phyloP scores from a whole-genome alignment of 148 eudicot species.

The Rhododendron williamsianum region DNA sequence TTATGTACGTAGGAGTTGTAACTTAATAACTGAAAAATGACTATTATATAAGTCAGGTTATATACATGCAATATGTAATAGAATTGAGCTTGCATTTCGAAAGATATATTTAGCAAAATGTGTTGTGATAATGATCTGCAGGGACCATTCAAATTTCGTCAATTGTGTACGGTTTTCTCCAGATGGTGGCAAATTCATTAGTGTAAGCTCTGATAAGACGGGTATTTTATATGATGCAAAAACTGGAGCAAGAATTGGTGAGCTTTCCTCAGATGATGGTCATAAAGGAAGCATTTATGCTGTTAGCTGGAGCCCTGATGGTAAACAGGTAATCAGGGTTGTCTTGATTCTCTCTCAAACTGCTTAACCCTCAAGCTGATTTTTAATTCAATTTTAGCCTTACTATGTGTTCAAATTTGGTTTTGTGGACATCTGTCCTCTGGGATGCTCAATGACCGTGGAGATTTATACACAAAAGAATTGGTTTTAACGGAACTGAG shows the following conservation, averaged over 20 bases:
- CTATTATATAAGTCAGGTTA: background rate
- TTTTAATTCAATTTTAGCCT: background rate
- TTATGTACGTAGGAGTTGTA: background rate
- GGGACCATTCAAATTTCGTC: constrained; percentile 89
- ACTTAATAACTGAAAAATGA: background rate
- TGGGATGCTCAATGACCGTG: background rate
- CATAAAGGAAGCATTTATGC: constrained; percentile 97
- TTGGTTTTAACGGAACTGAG: background rate
- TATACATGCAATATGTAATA: background rate
- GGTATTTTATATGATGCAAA: constrained; percentile 82
- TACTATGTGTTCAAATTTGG: background rate
- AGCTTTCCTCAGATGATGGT: constrained; percentile 69
- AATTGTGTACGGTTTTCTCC: constrained; percentile 95
- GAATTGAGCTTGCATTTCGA: constrained; percentile 1
- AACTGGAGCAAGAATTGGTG: constrained; percentile 82
- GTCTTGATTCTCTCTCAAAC: background rate
- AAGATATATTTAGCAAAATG: background rate
- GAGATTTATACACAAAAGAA: background rate
- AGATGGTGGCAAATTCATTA: constrained; percentile 84
- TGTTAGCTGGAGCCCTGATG: constrained; percentile 91
- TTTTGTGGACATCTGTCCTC: background rate
- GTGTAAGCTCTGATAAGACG: constrained; percentile 89
- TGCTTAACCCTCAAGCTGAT: background rate
- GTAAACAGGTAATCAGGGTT: constrained; percentile 54
- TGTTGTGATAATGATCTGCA: constrained; percentile 28